Evolutionary conservation across 495 filamentous ascomycete species (phyloP), one percentile per base, ranked within the genome.

Genomic region (Xylaria scruposa): DNA sequence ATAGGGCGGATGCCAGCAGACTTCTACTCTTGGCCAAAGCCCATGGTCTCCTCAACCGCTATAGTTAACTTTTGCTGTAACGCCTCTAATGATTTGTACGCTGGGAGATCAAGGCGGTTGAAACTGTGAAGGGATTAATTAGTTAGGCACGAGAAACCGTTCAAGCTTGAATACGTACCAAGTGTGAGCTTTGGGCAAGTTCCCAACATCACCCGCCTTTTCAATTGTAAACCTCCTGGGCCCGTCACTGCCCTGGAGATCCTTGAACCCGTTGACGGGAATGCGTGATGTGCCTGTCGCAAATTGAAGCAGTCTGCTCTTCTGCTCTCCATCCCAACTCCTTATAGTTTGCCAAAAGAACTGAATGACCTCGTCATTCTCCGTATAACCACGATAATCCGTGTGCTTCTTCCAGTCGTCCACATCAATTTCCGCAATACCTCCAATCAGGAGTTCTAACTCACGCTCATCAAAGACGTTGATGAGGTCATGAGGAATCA

Each of bases 391-490:
- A 71, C 96, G 90, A 83, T 99, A 99, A 79, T 99, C 96, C n/a
- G 96, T 99, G 84, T 99, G 96, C 85, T 99, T 99, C 91, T 99
- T 99, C 96, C 96, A 99, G 81, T 99, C 96, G 61, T 98, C 96
- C 24, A 99, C 97, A 77, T 99, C 96, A 75, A 99, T 99, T 80
- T 99, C 96, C 56, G 96, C 97, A 78, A 99, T 99, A 87, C 96
- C 96, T 73, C 96, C 96, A 79, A 99, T 98, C 73, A 99, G 85
- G 75, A 99, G 83, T 82, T 99, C 96, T 61, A 99, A 85, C 81
- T 99, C 96, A 68, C 96, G 92, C 85, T 98, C 96, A 78, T 99
- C 96, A 78, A 99, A 99, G 58, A 99, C 96, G 75, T 97, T 98
- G 81, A 99, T 94, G 38, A 99, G 88, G 76, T 99, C 96, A 46